These are phyloP conservation scores for Hansenula anomala DNA, from an alignment of 1,139 yeast genomes.

Conservation along the genomic window DNA sequence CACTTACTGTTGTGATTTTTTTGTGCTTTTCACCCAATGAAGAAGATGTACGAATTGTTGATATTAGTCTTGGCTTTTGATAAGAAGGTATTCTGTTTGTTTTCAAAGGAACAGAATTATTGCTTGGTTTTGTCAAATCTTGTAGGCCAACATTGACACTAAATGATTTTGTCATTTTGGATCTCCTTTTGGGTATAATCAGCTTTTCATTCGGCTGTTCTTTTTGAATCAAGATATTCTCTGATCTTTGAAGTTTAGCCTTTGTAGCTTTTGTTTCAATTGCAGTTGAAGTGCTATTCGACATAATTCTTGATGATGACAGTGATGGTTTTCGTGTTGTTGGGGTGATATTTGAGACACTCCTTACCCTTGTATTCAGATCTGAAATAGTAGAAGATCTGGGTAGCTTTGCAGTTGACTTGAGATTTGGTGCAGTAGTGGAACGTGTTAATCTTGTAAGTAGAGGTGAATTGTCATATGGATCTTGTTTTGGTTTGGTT, in stretches of 20 bases:
- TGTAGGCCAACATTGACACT: constrained; percentile 13
- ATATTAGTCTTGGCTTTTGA: not conserved
- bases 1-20: not conserved
- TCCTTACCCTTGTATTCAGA: not conserved
- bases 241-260: too few species aligned
- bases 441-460: constrained; percentile 18
- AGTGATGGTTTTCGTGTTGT: not conserved
- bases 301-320: not conserved
- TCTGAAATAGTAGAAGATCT: constrained; percentile 1
- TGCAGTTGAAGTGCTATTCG: not conserved
- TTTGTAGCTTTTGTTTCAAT: not conserved
- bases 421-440: constrained; percentile 17
- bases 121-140: not conserved
- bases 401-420: constrained; percentile 1
- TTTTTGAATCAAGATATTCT: too few species aligned
- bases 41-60: not conserved
- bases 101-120: too few species aligned
- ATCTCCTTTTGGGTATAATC: not conserved
- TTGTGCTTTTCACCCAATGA: not conserved
- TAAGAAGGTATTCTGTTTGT: not conserved
- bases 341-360: not conserved
- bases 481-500: not conserved
- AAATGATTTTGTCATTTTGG: constrained; percentile 13
- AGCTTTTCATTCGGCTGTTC: not conserved
- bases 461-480: constrained; percentile 14